These are phyloP conservation scores for Leucogyrophana mollusca DNA, from an alignment of 768 basidiomycete genomes.

Conservation along the genomic window DNA sequence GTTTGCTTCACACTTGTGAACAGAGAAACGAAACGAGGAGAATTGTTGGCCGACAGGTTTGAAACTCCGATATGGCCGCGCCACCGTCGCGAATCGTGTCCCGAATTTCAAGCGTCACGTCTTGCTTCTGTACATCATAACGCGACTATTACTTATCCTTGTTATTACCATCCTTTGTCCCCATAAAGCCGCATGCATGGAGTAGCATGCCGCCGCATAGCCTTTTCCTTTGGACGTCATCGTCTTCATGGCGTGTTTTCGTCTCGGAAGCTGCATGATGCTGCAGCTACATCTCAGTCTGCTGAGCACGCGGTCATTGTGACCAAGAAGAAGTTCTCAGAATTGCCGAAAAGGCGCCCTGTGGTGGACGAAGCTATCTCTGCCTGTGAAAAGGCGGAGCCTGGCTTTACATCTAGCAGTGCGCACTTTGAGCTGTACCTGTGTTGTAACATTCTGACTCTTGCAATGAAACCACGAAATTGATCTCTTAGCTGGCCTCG, in stretches of 20 bases:
- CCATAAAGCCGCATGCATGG: no score
- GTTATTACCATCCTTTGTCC: no score
- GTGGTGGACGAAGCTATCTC: constrained; percentile 9
- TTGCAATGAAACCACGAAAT: no score
- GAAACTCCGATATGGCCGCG: constrained; percentile 31
- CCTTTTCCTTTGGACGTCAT: constrained; percentile 8
- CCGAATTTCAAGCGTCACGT: no score
- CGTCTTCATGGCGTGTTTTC: no score
- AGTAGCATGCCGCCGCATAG: constrained; percentile 2
- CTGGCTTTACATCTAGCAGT: background rate
- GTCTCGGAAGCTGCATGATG: background rate
- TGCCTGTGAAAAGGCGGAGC: background rate
- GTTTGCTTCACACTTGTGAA: constrained; percentile 24
- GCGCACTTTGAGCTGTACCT: background rate
- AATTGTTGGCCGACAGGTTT: constrained; percentile 30
- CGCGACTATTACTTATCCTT: no score
- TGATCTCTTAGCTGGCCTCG: no score
- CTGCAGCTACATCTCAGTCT: background rate
- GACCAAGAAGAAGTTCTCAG: constrained; percentile 53
- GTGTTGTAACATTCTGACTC: background rate
- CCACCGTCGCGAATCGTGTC: constrained; percentile 31
- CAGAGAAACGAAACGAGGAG: constrained; percentile 28
- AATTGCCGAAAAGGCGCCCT: constrained; percentile 57
- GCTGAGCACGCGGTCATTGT: constrained; percentile 14
- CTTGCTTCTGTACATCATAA: constrained; percentile 3